A percentile compares a stretch with the other conserved stretches of the same genome.
These are phyloP conservation scores for Breynia disticha DNA, from an alignment of 441 rosid species.

Conservation along the genomic window DNA sequence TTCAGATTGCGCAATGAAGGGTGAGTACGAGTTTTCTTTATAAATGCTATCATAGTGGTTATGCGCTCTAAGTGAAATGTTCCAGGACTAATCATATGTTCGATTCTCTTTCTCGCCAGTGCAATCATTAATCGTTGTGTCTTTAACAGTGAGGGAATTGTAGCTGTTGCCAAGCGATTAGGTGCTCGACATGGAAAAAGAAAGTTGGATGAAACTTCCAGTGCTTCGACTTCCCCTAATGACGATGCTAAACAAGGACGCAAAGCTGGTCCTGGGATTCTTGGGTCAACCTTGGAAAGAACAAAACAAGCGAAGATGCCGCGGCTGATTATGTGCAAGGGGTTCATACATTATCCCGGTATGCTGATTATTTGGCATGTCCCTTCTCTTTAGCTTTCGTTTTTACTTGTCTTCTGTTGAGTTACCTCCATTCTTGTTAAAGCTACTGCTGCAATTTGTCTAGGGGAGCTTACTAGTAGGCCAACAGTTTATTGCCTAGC, in stretches of 20 bases:
- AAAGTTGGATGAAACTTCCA: constrained; percentile 76
- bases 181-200: constrained; percentile 98
- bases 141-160: constrained; percentile 93
- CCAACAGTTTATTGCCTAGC: no score
- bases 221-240: constrained; percentile 38
- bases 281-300: constrained; percentile 98
- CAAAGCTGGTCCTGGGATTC: constrained; percentile 98
- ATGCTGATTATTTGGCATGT: constrained; percentile 91
- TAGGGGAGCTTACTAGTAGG: no score
- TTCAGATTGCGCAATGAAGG: constrained; percentile 76
- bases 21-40: constrained; percentile 31
- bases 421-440: no score
- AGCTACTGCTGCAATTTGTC: no score
- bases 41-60: neutral
- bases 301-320: constrained; percentile 92
- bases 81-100: neutral
- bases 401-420: neutral
- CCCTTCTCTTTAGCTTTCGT: constrained; percentile 2
- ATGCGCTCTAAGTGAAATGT: no score
- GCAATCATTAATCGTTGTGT: constrained; percentile 95
- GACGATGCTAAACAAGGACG: constrained; percentile 76
- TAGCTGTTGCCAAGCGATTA: constrained; percentile 87
- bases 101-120: constrained; percentile 30
- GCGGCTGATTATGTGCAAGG: constrained; percentile 94
- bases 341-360: constrained; percentile 90